A percentile compares a stretch with the other conserved stretches of the same genome.
phyloP scores from a whole-genome alignment of 2,329 filamentous ascomycete species.

The Pseudogymnoascus verrucosus region DNA sequence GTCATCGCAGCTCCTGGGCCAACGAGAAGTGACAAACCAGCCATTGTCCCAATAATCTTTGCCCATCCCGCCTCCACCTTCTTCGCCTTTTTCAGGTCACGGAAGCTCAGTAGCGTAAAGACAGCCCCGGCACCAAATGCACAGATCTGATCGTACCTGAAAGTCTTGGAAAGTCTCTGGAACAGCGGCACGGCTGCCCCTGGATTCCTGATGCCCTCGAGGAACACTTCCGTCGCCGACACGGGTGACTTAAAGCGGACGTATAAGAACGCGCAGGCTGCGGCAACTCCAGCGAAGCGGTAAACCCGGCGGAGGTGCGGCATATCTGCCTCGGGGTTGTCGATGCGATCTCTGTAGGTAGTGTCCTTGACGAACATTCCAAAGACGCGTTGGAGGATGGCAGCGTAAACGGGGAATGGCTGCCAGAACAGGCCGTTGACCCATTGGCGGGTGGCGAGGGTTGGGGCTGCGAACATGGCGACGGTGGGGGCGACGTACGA shows the following conservation, averaged over 20 bases:
- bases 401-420: conserved; percentile 21
- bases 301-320: conserved; percentile 21
- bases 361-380: conserved; percentile 17
- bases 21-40: conserved; percentile 15
- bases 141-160: conserved; percentile 22
- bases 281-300: conserved; percentile 13
- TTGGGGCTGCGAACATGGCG: conserved; percentile 18
- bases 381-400: conserved; percentile 17
- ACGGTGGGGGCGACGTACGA: conserved; percentile 23
- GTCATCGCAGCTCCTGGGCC: conserved; percentile 28
- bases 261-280: conserved; percentile 15
- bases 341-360: conserved; percentile 15
- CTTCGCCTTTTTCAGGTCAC: conserved; percentile 27
- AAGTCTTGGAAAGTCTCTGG: conserved; percentile 13
- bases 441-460: conserved; percentile 20
- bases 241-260: conserved; percentile 17
- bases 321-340: conserved; percentile 21
- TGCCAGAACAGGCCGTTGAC: conserved; percentile 20
- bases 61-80: conserved; percentile 23
- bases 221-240: conserved; percentile 18
- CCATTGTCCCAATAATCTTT: conserved; percentile 18
- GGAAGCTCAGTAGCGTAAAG: conserved; percentile 28
- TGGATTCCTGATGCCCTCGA: conserved; percentile 22
- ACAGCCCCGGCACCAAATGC: conserved; percentile 20
- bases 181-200: conserved; percentile 9